Conservation (phyloP, 805 yeast genomes). For the Lachancea meyersii region DNA sequence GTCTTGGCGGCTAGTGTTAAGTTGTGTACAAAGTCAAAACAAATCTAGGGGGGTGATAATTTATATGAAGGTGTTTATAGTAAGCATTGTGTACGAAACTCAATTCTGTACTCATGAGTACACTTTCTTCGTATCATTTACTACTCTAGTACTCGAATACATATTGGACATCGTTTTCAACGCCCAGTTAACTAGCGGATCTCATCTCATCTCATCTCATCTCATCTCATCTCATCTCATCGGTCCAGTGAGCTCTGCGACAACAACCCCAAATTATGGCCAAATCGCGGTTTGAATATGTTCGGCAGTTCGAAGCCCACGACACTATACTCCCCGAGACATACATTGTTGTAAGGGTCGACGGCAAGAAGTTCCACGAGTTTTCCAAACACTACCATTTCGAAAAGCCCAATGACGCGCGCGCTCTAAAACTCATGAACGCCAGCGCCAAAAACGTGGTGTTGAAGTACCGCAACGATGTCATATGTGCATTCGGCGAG, state of each 20-base stretch:
- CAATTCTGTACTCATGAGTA: too few species aligned
- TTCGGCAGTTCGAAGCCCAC: slow-evolving; percentile 71
- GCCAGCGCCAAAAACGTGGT: slow-evolving; percentile 64
- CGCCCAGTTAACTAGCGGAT: too few species aligned
- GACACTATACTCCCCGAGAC: slow-evolving; percentile 70
- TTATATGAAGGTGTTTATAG: too few species aligned
- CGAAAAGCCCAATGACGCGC: slow-evolving; percentile 77
- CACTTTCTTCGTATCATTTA: too few species aligned
- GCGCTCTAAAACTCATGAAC: slow-evolving; percentile 79
- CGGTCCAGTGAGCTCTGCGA: not conserved
- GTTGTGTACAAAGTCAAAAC: too few species aligned
- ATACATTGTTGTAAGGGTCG: slow-evolving; percentile 77
- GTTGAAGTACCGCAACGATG: slow-evolving; percentile 58
- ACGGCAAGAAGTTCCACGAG: slow-evolving; percentile 91
- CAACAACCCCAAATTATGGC: slow-evolving; percentile 47
- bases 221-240: not conserved
- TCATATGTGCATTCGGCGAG: slow-evolving; percentile 83
- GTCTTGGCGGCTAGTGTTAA: too few species aligned
- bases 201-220: too few species aligned
- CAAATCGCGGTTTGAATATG: slow-evolving; percentile 83
- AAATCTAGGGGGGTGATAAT: too few species aligned
- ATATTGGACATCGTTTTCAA: too few species aligned
- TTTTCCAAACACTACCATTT: slow-evolving; percentile 70
- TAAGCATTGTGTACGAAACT: too few species aligned
- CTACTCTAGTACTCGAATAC: too few species aligned